A percentile compares a stretch with the other conserved stretches of the same genome.
Evolutionary conservation across 129 eudicot genomes (phyloP).

Genomic region (Deinandra increscens): DNA sequence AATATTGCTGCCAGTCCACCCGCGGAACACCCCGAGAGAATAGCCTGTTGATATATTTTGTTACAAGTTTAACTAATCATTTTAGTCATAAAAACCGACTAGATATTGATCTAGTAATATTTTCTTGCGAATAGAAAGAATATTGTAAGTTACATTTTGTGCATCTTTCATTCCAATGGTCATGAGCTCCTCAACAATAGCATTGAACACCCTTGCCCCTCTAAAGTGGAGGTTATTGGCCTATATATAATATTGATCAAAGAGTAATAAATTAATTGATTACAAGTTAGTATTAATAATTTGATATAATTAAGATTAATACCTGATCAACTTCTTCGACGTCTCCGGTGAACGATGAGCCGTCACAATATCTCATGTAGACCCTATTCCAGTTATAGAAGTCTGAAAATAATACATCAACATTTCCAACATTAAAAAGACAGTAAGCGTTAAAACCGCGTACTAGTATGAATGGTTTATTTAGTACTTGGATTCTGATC

Average conservation of each 20-base stretch:
- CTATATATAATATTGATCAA: constrained; percentile 27
- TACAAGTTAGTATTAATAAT: not conserved
- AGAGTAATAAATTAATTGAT: not conserved
- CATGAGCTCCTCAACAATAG: constrained; percentile 50
- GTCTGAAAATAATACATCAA: constrained; percentile 36
- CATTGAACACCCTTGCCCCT: constrained; percentile 55
- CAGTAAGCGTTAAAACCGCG: not conserved
- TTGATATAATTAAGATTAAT: not conserved
- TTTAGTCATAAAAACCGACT: not conserved
- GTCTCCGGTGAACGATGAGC: constrained; percentile 58
- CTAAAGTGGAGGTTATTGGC: constrained; percentile 48
- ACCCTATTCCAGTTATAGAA: constrained; percentile 64
- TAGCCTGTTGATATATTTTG: constrained; percentile 19
- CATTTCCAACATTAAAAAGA: not conserved
- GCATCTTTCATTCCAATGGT: constrained; percentile 51
- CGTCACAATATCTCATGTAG: constrained; percentile 60
- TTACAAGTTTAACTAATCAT: not conserved
- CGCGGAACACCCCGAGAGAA: constrained; percentile 42
- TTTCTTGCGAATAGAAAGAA: not conserved
- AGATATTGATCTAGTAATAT: not conserved
- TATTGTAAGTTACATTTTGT: constrained; percentile 28
- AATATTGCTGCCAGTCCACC: constrained; percentile 43
- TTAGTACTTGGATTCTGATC: constrained; percentile 40
- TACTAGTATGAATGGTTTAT: no score
- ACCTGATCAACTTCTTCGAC: constrained; percentile 48